phyloP scores from a whole-genome alignment of 495 filamentous ascomycete species.

The Aspergillus cavernicola region DNA sequence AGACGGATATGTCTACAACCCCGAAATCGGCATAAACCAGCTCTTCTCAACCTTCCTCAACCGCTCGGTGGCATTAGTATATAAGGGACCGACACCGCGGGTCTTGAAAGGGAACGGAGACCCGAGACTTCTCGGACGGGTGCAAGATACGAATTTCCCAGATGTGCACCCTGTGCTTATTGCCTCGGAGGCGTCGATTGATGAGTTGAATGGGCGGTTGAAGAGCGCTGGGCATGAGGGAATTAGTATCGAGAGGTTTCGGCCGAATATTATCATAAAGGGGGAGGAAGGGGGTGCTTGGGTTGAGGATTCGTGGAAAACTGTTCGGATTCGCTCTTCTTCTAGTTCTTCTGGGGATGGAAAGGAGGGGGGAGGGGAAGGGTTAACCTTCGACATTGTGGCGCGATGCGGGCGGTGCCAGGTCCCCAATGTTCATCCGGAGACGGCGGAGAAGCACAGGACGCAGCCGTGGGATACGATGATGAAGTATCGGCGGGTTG shows the following conservation, averaged over 20 bases:
- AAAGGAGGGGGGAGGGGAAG: conserved; percentile 24
- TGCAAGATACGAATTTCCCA: conserved; percentile 38
- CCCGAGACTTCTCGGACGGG: conserved; percentile 32
- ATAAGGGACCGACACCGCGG: conserved; percentile 43
- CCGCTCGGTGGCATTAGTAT: conserved; percentile 33
- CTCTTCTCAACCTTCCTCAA: conserved; percentile 33
- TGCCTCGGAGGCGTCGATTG: conserved; percentile 49
- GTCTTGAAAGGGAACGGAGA: conserved; percentile 38
- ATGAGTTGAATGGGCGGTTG: conserved; percentile 35
- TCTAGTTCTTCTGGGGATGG: conserved; percentile 21
- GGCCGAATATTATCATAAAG: conserved; percentile 76
- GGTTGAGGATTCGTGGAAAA: conserved; percentile 79
- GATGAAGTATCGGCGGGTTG: conserved; percentile 66
- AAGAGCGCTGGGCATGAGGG: conserved; percentile 19
- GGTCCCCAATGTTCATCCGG: conserved; percentile 79
- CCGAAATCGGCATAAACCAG: conserved; percentile 24
- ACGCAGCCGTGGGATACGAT: conserved; percentile 75
- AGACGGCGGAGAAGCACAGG: conserved; percentile 63
- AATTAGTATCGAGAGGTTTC: conserved; percentile 60
- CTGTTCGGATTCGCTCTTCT: conserved; percentile 50
- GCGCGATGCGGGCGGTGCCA: conserved; percentile 75
- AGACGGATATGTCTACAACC: conserved; percentile 37
- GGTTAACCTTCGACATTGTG: conserved; percentile 52
- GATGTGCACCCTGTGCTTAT: conserved; percentile 46
- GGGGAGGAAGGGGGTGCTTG: conserved; percentile 61